Conservation (phyloP, 139 green algal genomes). For the Chlamydomonas sphaeroides region DNA sequence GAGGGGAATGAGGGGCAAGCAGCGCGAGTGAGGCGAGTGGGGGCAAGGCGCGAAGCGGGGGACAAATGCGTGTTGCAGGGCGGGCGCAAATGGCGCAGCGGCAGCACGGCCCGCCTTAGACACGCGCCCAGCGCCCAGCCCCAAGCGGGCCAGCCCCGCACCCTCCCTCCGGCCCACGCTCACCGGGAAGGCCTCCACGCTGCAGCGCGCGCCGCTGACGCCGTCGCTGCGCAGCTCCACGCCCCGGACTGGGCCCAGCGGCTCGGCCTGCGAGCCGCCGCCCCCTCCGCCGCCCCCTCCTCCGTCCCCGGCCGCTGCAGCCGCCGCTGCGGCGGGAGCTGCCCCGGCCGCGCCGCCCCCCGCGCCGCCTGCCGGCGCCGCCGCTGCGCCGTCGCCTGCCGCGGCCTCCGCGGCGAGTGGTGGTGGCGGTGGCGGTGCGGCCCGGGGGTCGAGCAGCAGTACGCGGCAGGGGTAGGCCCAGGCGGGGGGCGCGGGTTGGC, state of each 20-base stretch:
- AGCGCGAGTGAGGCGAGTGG: too few species aligned
- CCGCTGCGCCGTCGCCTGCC: too few species aligned
- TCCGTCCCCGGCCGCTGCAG: too few species aligned
- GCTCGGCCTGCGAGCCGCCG: neutral
- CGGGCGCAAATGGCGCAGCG: too few species aligned
- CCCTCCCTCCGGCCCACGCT: too few species aligned
- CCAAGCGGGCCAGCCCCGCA: too few species aligned
- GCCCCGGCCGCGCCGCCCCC: neutral
- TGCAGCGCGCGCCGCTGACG: neutral
- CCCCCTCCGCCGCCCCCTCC: neutral
- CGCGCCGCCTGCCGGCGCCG: neutral
- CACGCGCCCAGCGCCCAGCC: too few species aligned
- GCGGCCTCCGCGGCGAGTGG: neutral
- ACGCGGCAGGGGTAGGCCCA: constrained; percentile 25
- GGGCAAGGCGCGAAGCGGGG: too few species aligned
- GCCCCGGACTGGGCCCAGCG: neutral
- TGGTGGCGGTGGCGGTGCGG: neutral
- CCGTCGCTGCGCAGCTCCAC: neutral
- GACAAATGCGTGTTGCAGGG: too few species aligned
- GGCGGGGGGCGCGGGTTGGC: neutral
- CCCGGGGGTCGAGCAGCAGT: constrained; percentile 23
- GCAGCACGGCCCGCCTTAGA: too few species aligned
- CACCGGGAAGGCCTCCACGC: constrained; percentile 58
- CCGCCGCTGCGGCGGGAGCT: neutral
- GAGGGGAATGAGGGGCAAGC: neutral